A percentile compares a stretch with the other conserved stretches of the same genome.
phyloP scores from a whole-genome alignment of 345 rosid species.

The Camelina sativa region DNA sequence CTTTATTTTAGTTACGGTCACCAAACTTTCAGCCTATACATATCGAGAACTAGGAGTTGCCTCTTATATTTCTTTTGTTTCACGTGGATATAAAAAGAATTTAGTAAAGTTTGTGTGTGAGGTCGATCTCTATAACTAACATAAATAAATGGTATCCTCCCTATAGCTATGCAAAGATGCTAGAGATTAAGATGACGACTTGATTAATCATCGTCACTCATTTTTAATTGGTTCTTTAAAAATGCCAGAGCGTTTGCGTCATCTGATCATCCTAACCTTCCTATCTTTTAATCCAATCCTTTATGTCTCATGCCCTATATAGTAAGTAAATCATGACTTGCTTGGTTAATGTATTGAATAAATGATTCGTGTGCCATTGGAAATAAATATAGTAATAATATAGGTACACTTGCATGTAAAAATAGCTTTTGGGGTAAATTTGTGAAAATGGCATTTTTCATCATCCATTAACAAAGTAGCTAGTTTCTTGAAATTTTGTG shows the following conservation, averaged over 20 bases:
- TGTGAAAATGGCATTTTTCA: no score
- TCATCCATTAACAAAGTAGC: no score
- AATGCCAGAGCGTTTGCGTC: constrained; percentile 21
- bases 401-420: no score
- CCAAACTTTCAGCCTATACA: not conserved
- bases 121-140: not conserved
- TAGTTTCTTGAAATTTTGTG: no score
- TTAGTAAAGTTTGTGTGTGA: not conserved
- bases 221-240: not conserved
- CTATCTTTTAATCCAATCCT: not conserved
- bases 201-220: constrained; percentile 26
- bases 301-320: constrained; percentile 30
- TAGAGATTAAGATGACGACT: constrained; percentile 37
- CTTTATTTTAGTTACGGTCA: not conserved
- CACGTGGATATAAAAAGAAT: not conserved
- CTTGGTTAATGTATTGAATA: constrained; percentile 4
- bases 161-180: not conserved
- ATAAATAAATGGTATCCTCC: not conserved
- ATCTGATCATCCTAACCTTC: constrained; percentile 16
- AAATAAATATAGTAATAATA: no score
- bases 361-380: not conserved
- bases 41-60: not conserved
- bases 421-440: no score
- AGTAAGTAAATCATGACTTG: constrained; percentile 23
- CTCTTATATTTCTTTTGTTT: not conserved